Conservation (phyloP, 495 filamentous ascomycete species). For the Margaritispora aquatica region DNA sequence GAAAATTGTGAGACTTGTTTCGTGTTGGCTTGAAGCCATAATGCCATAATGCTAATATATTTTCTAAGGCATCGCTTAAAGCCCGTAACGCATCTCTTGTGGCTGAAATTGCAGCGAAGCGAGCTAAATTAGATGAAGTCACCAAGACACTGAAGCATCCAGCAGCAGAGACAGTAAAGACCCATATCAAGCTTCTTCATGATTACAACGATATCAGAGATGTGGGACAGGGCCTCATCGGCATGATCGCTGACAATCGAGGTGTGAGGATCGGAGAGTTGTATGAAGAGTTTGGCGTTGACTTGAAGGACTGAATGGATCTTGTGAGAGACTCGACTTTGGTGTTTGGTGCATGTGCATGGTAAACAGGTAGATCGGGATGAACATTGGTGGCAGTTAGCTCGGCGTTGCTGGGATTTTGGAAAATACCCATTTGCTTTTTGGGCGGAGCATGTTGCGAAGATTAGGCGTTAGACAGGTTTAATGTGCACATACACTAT, state of each 20-base stretch:
- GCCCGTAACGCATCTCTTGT: constrained; percentile 18
- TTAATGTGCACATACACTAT: too few species aligned
- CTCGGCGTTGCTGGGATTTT: background rate
- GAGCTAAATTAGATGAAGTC: constrained; percentile 13
- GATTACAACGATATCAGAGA: constrained; percentile 78
- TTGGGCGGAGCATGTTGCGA: background rate
- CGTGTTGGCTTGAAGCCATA: background rate
- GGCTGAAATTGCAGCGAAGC: constrained; percentile 17
- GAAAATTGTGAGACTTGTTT: constrained; percentile 18
- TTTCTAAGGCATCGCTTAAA: constrained; percentile 14
- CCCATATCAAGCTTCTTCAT: constrained; percentile 62
- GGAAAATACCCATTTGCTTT: constrained; percentile 9
- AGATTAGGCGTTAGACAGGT: too few species aligned
- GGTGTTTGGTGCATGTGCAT: background rate
- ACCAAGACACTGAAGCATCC: constrained; percentile 17
- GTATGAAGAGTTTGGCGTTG: constrained; percentile 46
- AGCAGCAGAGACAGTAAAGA: constrained; percentile 40
- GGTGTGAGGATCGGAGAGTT: constrained; percentile 57
- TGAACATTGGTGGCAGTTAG: background rate
- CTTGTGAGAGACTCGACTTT: background rate
- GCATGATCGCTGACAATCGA: constrained; percentile 63
- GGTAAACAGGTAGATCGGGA: background rate
- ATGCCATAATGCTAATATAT: background rate
- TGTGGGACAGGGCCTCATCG: constrained; percentile 64
- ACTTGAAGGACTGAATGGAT: constrained; percentile 18